Base-by-base conservation (phyloP, 2,329 filamentous ascomycete species). In the Dryadomyces quercus-mongolicae region DNA sequence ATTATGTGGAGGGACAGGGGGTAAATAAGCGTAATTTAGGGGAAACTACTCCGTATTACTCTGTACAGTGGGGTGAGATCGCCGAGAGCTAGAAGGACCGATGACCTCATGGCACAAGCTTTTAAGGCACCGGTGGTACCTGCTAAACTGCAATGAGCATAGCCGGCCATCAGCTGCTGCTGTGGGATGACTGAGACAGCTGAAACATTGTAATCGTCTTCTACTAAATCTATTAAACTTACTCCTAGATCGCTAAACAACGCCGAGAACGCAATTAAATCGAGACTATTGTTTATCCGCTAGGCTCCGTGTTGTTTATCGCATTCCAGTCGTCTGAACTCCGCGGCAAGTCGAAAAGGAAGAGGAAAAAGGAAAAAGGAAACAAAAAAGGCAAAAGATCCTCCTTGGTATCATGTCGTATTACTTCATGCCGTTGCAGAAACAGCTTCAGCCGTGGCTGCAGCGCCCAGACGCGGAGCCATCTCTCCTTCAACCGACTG, bases 401-500 rank as follows among this genome's bases (percentile, higher is more conserved):
- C 25, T 8, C 8, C 25, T 34, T 40, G 36, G 36, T 40, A 40
- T 40, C 34, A 40, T 40, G 10, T 13, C 36, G 36, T 13, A 38
- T 16, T 40, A 40, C 36, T 9, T 40, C 36, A 40, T 12, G 36
- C 50, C 3, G 34, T 9, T 4, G 21, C 22, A 18, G 31, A 16
- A 3, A 5, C n/a, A 2, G 8, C 15, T 3, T 3, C 18, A 6
- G 52, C 45, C 15, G n/a, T 36, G 3, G 31, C 18, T 12, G 31
- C 10, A 1, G 22, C 22, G 20, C 51, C 50, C 45, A 59, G 47
- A 21, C 57, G 57, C 12, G 67, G 67, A 56, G 71, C 69, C 15
- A 71, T 65, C 21, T 67, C 64, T 9, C 58, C 60, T 22, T 67
- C 67, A 65, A 70, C 69, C 20, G 61, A 60, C n/a, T 62, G 60